Conservation (phyloP, 352 stramenopile genomes). For the Globisporangium spiculum region DNA sequence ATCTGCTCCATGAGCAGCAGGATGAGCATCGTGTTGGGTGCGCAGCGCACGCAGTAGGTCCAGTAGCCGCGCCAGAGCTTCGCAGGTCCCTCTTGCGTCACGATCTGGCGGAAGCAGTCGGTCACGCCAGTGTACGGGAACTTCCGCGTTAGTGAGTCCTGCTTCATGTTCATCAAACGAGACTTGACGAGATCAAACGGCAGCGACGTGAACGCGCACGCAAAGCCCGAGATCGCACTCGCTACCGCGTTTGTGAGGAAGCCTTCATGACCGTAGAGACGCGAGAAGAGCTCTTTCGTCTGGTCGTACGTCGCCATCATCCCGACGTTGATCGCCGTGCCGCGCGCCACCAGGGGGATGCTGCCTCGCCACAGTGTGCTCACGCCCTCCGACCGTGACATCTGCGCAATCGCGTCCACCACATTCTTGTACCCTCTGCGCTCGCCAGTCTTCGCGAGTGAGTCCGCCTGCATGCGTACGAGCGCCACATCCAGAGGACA, state of each 20-base stretch:
- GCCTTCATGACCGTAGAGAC: constrained; percentile 44
- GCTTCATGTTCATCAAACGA: constrained; percentile 97
- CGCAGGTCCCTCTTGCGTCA: constrained; percentile 91
- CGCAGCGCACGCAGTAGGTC: constrained; percentile 98
- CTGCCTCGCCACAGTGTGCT: constrained; percentile 88
- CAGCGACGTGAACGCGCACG: constrained; percentile 95
- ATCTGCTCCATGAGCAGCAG: constrained; percentile 96
- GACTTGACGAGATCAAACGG: constrained; percentile 99
- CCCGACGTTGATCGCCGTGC: constrained; percentile 98
- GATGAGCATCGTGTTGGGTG: constrained; percentile 99
- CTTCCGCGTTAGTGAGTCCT: constrained; percentile 82
- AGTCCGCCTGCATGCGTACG: constrained; percentile 98
- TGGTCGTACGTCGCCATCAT: constrained; percentile 99
- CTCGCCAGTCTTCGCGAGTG: constrained; percentile 85
- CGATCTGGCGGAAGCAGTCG: constrained; percentile 94
- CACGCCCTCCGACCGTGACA: constrained; percentile 85
- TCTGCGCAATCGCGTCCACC: constrained; percentile 93
- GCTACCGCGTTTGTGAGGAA: constrained; percentile 90
- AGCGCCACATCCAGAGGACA: constrained; percentile 98
- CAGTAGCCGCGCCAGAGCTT: constrained; percentile 97
- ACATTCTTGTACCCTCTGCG: constrained; percentile 98
- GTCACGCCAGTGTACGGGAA: constrained; percentile 93
- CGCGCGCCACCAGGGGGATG: constrained; percentile 91
- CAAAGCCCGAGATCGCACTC: constrained; percentile 95
- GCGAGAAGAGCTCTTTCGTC: constrained; percentile 89